Conservation (phyloP, 2,329 filamentous ascomycete species). For the Colletotrichum neosansevieriae region DNA sequence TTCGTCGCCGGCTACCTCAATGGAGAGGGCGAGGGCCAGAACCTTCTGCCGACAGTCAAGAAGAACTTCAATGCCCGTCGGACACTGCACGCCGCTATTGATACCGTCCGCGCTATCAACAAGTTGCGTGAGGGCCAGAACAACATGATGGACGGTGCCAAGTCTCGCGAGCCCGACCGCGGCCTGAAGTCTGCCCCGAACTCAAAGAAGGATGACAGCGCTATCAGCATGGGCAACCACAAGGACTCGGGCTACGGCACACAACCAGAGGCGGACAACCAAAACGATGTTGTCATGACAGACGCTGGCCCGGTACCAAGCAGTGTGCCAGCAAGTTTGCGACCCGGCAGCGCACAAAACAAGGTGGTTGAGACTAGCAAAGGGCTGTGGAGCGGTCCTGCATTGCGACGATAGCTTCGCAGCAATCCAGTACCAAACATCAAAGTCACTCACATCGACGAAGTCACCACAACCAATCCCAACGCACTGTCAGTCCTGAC, state of each 20-base stretch:
- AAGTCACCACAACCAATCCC: neutral
- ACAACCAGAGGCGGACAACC: slow-evolving; percentile 48
- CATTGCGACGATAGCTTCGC: slow-evolving; percentile 35
- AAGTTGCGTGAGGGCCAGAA: slow-evolving; percentile 75
- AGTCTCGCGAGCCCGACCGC: slow-evolving; percentile 62
- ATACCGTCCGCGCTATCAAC: slow-evolving; percentile 78
- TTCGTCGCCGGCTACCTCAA: slow-evolving; percentile 69
- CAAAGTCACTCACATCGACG: neutral
- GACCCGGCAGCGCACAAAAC: slow-evolving; percentile 67
- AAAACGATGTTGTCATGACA: slow-evolving; percentile 62
- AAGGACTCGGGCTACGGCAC: slow-evolving; percentile 65
- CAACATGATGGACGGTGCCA: slow-evolving; percentile 71
- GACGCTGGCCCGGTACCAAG: slow-evolving; percentile 51
- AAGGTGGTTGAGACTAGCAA: slow-evolving; percentile 73
- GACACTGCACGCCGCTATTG: slow-evolving; percentile 77
- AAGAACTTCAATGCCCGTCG: slow-evolving; percentile 80
- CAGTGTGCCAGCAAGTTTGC: slow-evolving; percentile 63
- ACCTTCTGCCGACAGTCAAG: slow-evolving; percentile 76
- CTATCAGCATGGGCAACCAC: slow-evolving; percentile 52
- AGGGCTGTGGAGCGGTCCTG: slow-evolving; percentile 65
- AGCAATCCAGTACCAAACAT: slow-evolving; percentile 6
- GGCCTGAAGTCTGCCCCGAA: slow-evolving; percentile 48
- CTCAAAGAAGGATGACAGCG: slow-evolving; percentile 59
- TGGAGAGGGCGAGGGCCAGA: slow-evolving; percentile 64
- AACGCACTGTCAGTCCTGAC: no score